Conservation (phyloP, 164 flowering plant genomes). For the Nymphaea colorata region DNA sequence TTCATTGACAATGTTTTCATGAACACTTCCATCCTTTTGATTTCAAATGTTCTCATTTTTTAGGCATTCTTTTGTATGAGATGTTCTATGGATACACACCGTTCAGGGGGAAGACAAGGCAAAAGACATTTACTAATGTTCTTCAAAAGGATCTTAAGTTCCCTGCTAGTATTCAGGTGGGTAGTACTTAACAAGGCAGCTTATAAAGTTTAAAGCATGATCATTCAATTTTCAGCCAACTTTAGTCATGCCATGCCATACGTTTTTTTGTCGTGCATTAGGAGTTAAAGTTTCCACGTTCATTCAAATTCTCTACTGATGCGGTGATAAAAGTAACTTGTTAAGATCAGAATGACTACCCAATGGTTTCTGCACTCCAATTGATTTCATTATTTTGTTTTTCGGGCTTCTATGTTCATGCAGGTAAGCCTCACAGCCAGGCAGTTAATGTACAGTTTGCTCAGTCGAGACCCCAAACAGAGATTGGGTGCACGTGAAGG, state of each 20-base stretch:
- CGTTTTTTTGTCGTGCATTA: background rate
- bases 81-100: slow-evolving; percentile 97
- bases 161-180: slow-evolving; percentile 53
- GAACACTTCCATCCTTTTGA: background rate
- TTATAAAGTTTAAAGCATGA: background rate
- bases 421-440: slow-evolving; percentile 74
- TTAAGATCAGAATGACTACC: no score
- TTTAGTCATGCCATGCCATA: background rate
- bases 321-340: no score
- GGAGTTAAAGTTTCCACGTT: no score
- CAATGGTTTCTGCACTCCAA: no score
- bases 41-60: background rate
- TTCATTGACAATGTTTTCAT: no score
- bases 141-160: slow-evolving; percentile 86
- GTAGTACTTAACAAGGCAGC: slow-evolving; percentile 1
- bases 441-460: slow-evolving; percentile 66
- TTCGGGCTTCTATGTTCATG: slow-evolving; percentile 8
- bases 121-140: slow-evolving; percentile 84
- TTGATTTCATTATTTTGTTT: no score
- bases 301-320: no score
- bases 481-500: slow-evolving; percentile 83
- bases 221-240: background rate
- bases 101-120: slow-evolving; percentile 94
- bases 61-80: slow-evolving; percentile 91
- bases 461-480: slow-evolving; percentile 71